Base-by-base conservation (phyloP, 2,329 filamentous ascomycete genomes). In the Colletotrichum sp. region DNA sequence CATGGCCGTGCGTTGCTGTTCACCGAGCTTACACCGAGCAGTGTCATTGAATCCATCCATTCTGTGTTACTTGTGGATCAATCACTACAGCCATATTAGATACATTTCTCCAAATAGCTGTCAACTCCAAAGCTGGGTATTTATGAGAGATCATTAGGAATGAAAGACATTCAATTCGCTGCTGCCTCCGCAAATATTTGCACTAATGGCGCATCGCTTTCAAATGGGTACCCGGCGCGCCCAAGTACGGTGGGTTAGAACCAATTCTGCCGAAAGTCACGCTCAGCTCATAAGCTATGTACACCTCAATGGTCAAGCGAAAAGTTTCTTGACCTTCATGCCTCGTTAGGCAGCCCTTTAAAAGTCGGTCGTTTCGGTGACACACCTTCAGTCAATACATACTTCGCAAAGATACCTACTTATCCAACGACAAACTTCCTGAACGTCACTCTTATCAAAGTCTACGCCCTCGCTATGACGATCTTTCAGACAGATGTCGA, bases 1-100 rank as follows among this genome's bases (percentile, higher is more conserved):
- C 2, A 12, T 48, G 43, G 6, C 10, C 43, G n/a, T 52, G 43
- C 18, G 39, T 6, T 43, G 2, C 8, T 0, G 0, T 43, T 1
- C 39, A 43, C 39, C 39, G 18, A 43, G 8, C 15, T 9, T 7
- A 39, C 36, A 39, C 36, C 36, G 36, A 34, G 34, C 6, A 15
- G 12, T 6, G 2, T 12, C 30, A 32, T 32, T 32, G 30, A 32
- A 32, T 32, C 1, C 30, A 32, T 6, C 10, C 30, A 4, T 30
- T 9, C 28, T 12, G 30, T 2, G 4, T 32, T 32, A 12, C 10
- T 32, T 32, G 10, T 12, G 30, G 32, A 34, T 34, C 32, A 34
- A 34, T 34, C 32, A 34, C 32, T 1, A 15, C 6, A 34, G 32
- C 32, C 6, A 34, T 34, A 34, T 15, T 7, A 34, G 3, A 34